Evolutionary conservation across 2,329 filamentous ascomycete species (phyloP).

Genomic region (Triangularia setosa): DNA sequence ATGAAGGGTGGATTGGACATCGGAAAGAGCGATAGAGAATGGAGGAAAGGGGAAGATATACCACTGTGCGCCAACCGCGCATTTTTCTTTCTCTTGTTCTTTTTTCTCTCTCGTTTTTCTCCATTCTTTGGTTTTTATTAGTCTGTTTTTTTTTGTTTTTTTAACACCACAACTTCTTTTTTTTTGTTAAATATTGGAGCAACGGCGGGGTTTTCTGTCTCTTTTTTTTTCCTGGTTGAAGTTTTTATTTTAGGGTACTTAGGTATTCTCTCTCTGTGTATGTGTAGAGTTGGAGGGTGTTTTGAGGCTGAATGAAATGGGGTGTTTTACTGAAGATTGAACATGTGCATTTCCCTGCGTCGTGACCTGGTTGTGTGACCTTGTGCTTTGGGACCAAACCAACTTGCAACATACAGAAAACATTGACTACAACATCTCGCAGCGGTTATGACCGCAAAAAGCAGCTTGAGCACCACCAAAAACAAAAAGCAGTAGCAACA

Average conservation of each 20-base stretch:
- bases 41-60: conserved; percentile 13
- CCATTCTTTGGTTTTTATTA: not conserved
- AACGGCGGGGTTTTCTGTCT: not conserved
- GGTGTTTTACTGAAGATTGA: not conserved
- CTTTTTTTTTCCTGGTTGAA: not conserved
- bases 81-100: not conserved
- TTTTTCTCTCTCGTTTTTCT: conserved; percentile 7
- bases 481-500: no score
- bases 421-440: no score
- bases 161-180: not conserved
- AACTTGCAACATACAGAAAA: no score
- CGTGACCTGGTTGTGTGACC: no score
- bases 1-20: not conserved
- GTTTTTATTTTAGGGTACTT: not conserved
- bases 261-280: not conserved
- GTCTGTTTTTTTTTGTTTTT: not conserved
- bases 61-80: conserved; percentile 9
- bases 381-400: no score
- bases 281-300: not conserved
- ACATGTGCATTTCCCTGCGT: no score
- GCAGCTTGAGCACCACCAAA: no score
- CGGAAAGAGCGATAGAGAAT: not conserved
- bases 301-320: not conserved
- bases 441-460: no score
- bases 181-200: not conserved